phyloP scores from a whole-genome alignment of 1,284 basidiomycete species.

The Trametes polyzona region DNA sequence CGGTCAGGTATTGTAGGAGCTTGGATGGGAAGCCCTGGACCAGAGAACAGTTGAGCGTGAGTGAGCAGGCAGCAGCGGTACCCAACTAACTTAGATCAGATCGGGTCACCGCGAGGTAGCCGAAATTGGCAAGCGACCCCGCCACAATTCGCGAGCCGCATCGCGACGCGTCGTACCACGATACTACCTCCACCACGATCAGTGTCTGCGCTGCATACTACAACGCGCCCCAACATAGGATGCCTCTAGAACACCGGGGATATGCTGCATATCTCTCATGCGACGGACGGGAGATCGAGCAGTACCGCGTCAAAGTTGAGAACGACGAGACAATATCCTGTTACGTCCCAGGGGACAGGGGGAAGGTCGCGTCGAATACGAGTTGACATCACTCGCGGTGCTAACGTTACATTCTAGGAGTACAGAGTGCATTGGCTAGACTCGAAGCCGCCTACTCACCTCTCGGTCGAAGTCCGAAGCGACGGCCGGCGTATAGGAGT shows the following conservation, averaged over 20 bases:
- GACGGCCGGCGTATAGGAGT: constrained; percentile 20
- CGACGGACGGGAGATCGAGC: constrained; percentile 23
- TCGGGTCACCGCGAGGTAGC: constrained; percentile 21
- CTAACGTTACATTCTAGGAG: not conserved
- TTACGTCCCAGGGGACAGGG: constrained; percentile 25
- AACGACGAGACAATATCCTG: constrained; percentile 24
- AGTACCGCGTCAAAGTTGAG: constrained; percentile 21
- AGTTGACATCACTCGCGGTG: too few species aligned
- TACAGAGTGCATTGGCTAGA: constrained; percentile 21
- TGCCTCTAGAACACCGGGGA: constrained; percentile 18
- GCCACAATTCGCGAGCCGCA: not conserved
- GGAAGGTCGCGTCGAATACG: constrained; percentile 20
- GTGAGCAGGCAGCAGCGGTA: too few species aligned
- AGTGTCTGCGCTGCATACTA: not conserved
- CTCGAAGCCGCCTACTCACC: constrained; percentile 18
- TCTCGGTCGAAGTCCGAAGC: constrained; percentile 16
- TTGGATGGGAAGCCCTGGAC: too few species aligned
- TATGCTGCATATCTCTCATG: constrained; percentile 23
- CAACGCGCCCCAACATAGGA: not conserved
- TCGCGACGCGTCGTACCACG: not conserved
- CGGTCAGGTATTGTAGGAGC: too few species aligned
- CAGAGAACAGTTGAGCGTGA: too few species aligned
- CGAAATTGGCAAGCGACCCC: not conserved
- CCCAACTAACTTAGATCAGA: too few species aligned
- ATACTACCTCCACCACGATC: not conserved